These are phyloP conservation scores for Neonectria coccinea DNA, from an alignment of 2,329 filamentous ascomycete genomes.

Conservation along the genomic window DNA sequence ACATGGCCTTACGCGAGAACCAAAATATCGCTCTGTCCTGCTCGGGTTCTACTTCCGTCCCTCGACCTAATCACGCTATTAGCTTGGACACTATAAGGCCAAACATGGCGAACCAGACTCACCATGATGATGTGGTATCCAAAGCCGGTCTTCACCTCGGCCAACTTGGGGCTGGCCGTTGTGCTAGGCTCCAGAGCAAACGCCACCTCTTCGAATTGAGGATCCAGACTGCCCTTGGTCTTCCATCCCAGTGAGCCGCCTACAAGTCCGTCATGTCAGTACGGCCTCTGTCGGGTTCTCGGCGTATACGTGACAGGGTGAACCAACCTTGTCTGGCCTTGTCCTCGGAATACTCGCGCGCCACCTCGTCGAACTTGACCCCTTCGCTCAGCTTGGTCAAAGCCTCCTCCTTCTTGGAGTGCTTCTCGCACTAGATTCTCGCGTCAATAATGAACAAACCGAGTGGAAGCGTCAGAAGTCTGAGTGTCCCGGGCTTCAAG, in stretches of 20 bases:
- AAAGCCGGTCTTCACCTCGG: conserved; percentile 78
- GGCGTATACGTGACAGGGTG: neutral
- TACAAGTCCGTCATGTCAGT: conserved; percentile 46
- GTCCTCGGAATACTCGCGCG: conserved; percentile 79
- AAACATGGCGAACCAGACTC: conserved; percentile 29
- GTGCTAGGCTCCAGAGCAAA: conserved; percentile 76
- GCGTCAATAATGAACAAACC: conserved; percentile 24
- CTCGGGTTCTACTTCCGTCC: conserved; percentile 52
- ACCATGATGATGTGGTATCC: conserved; percentile 89
- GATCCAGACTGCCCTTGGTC: conserved; percentile 73
- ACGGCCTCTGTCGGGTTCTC: neutral
- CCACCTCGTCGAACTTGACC: conserved; percentile 80
- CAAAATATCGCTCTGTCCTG: neutral
- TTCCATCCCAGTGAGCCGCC: conserved; percentile 81
- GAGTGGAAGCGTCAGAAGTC: conserved; percentile 24
- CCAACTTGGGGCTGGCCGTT: conserved; percentile 72
- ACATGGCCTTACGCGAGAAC: neutral
- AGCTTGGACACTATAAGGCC: neutral
- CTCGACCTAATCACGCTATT: conserved; percentile 50
- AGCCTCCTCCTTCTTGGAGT: conserved; percentile 82
- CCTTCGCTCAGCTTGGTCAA: conserved; percentile 74
- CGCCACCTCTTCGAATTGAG: conserved; percentile 78
- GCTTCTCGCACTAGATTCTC: conserved; percentile 72
- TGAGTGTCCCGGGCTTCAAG: neutral
- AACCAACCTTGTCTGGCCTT: conserved; percentile 74